Evolutionary conservation across 2,329 filamentous ascomycete genomes (phyloP).

Genomic region (Sporothrix euskadiensis): DNA sequence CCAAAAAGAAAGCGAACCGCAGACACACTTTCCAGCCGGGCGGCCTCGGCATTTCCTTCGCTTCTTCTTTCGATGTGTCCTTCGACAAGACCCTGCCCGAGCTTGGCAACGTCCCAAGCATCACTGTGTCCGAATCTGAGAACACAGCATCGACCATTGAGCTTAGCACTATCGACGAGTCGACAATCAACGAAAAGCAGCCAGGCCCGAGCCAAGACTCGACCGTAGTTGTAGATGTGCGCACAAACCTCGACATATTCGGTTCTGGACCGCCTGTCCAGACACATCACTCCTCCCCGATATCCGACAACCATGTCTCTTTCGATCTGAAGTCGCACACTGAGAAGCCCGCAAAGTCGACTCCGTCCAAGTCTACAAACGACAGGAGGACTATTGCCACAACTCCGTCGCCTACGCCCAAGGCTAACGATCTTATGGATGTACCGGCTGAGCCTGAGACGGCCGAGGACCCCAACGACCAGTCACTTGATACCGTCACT

Average conservation of each 20-base stretch:
- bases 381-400: neutral
- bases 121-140: conserved; percentile 3
- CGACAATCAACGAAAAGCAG: neutral
- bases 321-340: conserved; percentile 14
- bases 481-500: neutral
- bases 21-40: conserved; percentile 28
- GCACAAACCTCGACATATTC: conserved; percentile 42
- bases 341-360: neutral
- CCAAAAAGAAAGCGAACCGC: neutral
- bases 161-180: neutral
- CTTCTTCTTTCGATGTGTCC: neutral
- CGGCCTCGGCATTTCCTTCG: neutral
- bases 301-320: neutral
- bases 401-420: neutral
- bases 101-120: neutral
- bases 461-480: neutral
- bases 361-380: neutral
- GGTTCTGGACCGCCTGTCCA: conserved; percentile 31
- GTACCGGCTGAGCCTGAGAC: neutral
- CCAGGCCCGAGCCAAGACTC: conserved; percentile 1
- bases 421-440: neutral
- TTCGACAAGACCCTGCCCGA: neutral
- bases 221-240: conserved; percentile 38
- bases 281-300: conserved; percentile 2
- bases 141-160: neutral